phyloP scores from a whole-genome alignment of 305 asterid genomes.

The Fraxinus velutina region DNA sequence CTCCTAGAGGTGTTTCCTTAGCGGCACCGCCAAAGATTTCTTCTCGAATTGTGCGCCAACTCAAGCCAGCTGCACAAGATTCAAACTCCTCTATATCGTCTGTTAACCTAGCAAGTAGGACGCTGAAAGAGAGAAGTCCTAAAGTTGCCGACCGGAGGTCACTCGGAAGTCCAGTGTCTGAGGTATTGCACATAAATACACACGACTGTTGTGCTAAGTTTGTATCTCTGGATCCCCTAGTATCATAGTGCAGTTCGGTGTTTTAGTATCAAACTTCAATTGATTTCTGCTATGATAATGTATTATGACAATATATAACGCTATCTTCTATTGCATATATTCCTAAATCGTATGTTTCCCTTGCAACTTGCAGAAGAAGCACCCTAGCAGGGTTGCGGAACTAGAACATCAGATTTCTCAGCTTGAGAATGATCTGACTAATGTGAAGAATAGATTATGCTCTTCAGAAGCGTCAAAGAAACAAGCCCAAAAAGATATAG shows the following conservation, averaged over 20 bases:
- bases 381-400: constrained; percentile 49
- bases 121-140: constrained; percentile 52
- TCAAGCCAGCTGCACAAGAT: constrained; percentile 47
- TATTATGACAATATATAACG: not conserved
- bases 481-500: constrained; percentile 64
- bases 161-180: constrained; percentile 55
- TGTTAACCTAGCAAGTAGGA: constrained; percentile 43
- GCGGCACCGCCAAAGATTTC: constrained; percentile 49
- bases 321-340: not conserved
- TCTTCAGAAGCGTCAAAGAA: constrained; percentile 68
- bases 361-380: constrained; percentile 45
- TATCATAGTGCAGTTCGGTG: not conserved
- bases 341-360: not conserved
- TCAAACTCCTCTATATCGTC: constrained; percentile 53
- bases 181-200: constrained; percentile 37
- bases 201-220: not conserved
- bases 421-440: constrained; percentile 75
- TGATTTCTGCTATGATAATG: not conserved
- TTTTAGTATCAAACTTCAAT: not conserved
- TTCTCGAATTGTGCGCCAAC: constrained; percentile 64
- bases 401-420: constrained; percentile 71
- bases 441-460: constrained; percentile 62
- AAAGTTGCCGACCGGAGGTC: constrained; percentile 48
- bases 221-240: not conserved
- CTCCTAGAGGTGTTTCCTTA: constrained; percentile 50